Base-by-base conservation (phyloP, 2,329 filamentous ascomycete genomes). In the Microsporum audouinii region DNA sequence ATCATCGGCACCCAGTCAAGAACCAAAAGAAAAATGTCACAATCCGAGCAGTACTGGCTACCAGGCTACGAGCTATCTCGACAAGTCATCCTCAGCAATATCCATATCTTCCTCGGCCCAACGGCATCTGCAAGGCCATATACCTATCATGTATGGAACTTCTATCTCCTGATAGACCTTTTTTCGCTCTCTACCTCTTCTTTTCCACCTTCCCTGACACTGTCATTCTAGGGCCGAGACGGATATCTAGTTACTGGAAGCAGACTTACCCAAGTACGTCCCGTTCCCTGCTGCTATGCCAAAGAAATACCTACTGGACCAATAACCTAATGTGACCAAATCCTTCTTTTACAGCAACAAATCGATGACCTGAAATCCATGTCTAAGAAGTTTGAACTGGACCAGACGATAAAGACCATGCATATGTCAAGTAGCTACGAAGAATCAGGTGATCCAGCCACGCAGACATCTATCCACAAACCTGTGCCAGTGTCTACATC, bases 31-130 rank as follows among this genome's bases (percentile, higher is more conserved):
- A 62, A 7, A 56, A 76, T 76, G 74, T 70, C 73, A 31, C 71
- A 68, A 60, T 67, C 69, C 51, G 71, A 76, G 62, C 73, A 78
- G 65, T 79, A 79, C 66, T 79, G 77, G 73, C 70, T 79, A 49
- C 76, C 77, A 36, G 77, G 77, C 56, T 79, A 76, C 63, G 73
- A 73, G 14, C 73, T 79, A n/a, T 79, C 77, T 49, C 73, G 77
- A 45, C 77, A 79, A 62, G 75, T 79, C 60, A 76, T 79, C 51
- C 70, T 79, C 55, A 74, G 75, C 47, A 75, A 79, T 56, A 76
- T 79, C 57, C 77, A 78, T 61, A 78, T 75, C 64, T 78, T 78
- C 63, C 72, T 79, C 31, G 77, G 77, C 8, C 77, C 77, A 45
- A 73, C 73, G 61, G 76, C 77, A 60, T 75, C 75, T 6, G 77